Evolutionary conservation across 495 filamentous ascomycete species (phyloP).

Genomic region (Penicillium cataractarum): DNA sequence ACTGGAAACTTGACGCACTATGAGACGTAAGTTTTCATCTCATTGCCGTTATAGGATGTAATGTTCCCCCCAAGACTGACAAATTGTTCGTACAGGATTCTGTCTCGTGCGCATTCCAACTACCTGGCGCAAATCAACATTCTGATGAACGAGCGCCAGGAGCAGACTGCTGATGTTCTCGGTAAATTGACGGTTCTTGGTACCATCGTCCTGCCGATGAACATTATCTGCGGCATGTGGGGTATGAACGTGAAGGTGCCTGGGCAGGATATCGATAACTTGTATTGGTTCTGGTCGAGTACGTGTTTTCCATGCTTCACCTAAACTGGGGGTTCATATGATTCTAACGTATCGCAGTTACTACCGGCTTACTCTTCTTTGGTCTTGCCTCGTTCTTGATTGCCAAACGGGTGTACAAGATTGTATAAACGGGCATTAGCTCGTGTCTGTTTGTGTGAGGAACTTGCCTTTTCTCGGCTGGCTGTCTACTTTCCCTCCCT

Average conservation of each 20-base stretch:
- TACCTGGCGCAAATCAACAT: conserved; percentile 96
- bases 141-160: conserved; percentile 94
- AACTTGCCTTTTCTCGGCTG: neutral
- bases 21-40: conserved; percentile 70
- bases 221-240: conserved; percentile 98
- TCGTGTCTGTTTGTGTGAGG: neutral
- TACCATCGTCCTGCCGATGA: conserved; percentile 97
- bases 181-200: conserved; percentile 94
- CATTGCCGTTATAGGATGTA: neutral
- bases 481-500: neutral
- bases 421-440: conserved; percentile 48
- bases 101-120: conserved; percentile 91
- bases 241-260: conserved; percentile 98
- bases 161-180: conserved; percentile 91
- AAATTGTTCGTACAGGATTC: conserved; percentile 59
- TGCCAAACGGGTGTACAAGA: conserved; percentile 78
- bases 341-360: conserved; percentile 56
- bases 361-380: conserved; percentile 74
- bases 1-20: conserved; percentile 93
- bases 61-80: too few relatives aligned
- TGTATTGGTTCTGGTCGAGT: conserved; percentile 69
- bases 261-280: conserved; percentile 71
- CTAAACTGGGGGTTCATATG: too few relatives aligned
- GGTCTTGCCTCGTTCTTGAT: conserved; percentile 75
- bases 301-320: conserved; percentile 25